Evolutionary conservation across 371 early-diverging fungal genomes (phyloP).

Genomic region (Mucor lusitanicus): DNA sequence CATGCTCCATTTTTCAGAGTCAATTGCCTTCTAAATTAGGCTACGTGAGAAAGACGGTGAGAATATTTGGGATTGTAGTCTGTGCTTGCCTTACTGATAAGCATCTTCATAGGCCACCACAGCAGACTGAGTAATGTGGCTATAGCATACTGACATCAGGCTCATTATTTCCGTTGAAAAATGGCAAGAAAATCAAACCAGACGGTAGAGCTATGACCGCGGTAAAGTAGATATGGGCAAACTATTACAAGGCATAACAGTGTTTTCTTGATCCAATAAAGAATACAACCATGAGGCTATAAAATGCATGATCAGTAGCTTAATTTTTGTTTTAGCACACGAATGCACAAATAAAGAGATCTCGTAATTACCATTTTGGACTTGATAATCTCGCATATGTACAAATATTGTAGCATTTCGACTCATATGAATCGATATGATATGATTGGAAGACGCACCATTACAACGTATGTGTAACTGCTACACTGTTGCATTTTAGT

Average conservation of each 20-base stretch:
- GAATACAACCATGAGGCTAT: not conserved
- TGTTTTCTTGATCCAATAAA: not conserved
- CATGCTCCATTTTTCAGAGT: slow-evolving; percentile 25
- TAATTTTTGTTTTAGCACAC: not conserved
- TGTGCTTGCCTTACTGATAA: slow-evolving; percentile 7
- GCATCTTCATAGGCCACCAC: not conserved
- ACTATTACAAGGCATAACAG: not conserved
- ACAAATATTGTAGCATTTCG: not conserved
- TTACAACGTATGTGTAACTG: slow-evolving; percentile 1
- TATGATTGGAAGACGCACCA: slow-evolving; percentile 1
- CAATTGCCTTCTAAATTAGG: slow-evolving; percentile 19
- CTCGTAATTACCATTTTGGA: slow-evolving; percentile 7
- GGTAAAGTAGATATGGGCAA: not conserved
- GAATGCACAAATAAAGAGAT: not conserved
- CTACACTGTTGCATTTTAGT: not conserved
- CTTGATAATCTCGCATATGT: slow-evolving; percentile 4
- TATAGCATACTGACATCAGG: not conserved
- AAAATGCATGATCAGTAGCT: slow-evolving; percentile 1
- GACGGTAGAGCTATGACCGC: not conserved
- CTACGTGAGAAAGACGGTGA: slow-evolving; percentile 30
- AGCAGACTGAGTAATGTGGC: not conserved
- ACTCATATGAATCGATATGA: not conserved
- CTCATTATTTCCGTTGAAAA: not conserved
- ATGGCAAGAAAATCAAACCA: not conserved
- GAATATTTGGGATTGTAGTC: slow-evolving; percentile 9